A percentile compares a stretch with the other conserved stretches of the same genome.
Evolutionary conservation across 129 eudicot species (phyloP).

Genomic region (Saposhnikovia divaricata): DNA sequence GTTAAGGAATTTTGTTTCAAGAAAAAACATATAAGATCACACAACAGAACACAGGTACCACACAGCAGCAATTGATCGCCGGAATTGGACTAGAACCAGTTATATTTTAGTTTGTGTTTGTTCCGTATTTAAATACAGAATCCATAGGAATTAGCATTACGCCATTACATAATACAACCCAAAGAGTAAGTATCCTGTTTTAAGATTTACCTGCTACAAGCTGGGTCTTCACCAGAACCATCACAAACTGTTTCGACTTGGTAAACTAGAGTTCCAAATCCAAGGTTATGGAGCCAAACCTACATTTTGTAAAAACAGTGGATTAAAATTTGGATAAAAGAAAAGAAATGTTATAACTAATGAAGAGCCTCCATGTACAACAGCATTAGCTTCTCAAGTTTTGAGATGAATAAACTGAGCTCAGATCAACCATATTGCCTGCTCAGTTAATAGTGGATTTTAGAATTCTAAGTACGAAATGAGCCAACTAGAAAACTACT

Average conservation of each 20-base stretch:
- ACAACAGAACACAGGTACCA: background rate
- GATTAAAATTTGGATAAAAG: background rate
- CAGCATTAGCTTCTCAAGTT: background rate
- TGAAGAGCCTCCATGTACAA: background rate
- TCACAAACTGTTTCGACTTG: conserved; percentile 70
- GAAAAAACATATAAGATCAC: background rate
- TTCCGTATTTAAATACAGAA: background rate
- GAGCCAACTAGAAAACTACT: background rate
- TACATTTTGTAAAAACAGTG: conserved; percentile 15
- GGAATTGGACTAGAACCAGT: background rate
- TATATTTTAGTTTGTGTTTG: background rate
- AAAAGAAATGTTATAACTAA: background rate
- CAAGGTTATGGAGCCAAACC: conserved; percentile 81
- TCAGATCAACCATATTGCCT: background rate
- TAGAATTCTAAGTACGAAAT: background rate
- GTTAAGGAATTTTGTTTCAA: background rate
- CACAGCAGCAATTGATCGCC: background rate
- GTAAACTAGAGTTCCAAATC: conserved; percentile 55
- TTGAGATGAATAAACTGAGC: background rate
- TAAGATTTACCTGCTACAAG: conserved; percentile 72
- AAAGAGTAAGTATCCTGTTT: background rate
- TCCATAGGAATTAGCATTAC: background rate
- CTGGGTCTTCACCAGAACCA: conserved; percentile 91
- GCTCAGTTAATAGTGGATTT: background rate
- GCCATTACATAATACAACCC: background rate